Conservation (phyloP, 2,329 filamentous ascomycete genomes). For the Hypoxylon sp. region DNA sequence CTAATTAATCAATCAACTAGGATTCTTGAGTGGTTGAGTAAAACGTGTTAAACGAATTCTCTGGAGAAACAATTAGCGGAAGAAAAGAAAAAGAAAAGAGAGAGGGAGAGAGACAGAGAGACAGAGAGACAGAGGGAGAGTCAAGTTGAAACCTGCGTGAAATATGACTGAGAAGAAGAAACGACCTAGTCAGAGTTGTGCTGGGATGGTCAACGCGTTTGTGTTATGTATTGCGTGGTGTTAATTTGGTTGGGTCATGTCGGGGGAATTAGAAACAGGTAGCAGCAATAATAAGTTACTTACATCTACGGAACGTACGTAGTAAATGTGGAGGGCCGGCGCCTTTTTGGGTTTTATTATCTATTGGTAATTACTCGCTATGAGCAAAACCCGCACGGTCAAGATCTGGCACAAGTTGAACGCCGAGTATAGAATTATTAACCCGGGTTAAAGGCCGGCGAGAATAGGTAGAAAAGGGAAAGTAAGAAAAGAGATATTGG, state of each 20-base stretch:
- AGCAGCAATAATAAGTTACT: conserved; percentile 1
- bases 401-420: background rate
- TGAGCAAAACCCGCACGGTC: background rate
- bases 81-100: conserved; percentile 12
- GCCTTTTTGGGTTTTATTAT: conserved; percentile 10
- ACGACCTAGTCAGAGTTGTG: conserved; percentile 34
- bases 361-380: background rate
- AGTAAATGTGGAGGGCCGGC: background rate
- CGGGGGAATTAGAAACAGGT: conserved; percentile 11
- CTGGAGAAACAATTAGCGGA: conserved; percentile 4
- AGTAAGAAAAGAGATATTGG: conserved; percentile 13
- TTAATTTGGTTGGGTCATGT: conserved; percentile 16
- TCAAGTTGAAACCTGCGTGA: conserved; percentile 25
- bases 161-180: conserved; percentile 27
- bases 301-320: background rate
- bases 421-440: background rate
- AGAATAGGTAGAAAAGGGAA: background rate
- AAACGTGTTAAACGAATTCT: conserved; percentile 12
- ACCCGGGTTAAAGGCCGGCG: background rate
- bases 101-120: conserved; percentile 16
- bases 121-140: conserved; percentile 12
- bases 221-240: conserved; percentile 26
- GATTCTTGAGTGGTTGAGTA: conserved; percentile 26
- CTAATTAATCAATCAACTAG: conserved; percentile 33
- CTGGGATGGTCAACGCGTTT: conserved; percentile 42